Evolutionary conservation across 495 filamentous ascomycete species (phyloP).

Genomic region (Amniculicola lignicola): DNA sequence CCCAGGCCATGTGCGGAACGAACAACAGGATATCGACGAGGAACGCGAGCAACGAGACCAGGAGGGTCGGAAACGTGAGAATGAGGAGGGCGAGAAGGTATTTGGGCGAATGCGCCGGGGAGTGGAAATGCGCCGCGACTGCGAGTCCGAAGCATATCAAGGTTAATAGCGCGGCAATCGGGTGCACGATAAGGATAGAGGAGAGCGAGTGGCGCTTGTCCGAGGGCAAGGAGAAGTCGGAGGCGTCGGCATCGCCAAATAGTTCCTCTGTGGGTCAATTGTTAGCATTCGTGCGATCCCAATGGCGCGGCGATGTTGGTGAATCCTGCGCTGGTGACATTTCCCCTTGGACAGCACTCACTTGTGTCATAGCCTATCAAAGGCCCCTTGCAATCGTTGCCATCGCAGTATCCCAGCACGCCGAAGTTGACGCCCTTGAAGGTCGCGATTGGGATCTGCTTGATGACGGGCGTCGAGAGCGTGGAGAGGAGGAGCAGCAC

Average conservation of each 20-base stretch:
- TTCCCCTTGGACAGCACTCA: constrained; percentile 47
- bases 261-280: constrained; percentile 38
- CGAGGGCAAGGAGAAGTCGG: constrained; percentile 71
- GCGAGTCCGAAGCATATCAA: constrained; percentile 80
- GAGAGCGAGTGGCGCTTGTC: constrained; percentile 79
- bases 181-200: constrained; percentile 86
- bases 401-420: constrained; percentile 85
- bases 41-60: constrained; percentile 83
- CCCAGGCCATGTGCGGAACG: constrained; percentile 90
- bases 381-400: constrained; percentile 61
- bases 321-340: not conserved
- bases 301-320: not conserved
- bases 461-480: constrained; percentile 88
- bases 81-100: constrained; percentile 83
- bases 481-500: constrained; percentile 80
- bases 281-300: not conserved
- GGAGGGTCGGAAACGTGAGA: constrained; percentile 75
- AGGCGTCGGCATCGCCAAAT: constrained; percentile 44
- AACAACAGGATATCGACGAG: constrained; percentile 95
- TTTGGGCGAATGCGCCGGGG: constrained; percentile 86
- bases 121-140: constrained; percentile 78
- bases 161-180: constrained; percentile 81
- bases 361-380: constrained; percentile 82
- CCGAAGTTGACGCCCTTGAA: constrained; percentile 78
- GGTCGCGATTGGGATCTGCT: constrained; percentile 74